These are phyloP conservation scores for Xylaria sp. DNA, from an alignment of 495 filamentous ascomycete species.

Conservation along the genomic window DNA sequence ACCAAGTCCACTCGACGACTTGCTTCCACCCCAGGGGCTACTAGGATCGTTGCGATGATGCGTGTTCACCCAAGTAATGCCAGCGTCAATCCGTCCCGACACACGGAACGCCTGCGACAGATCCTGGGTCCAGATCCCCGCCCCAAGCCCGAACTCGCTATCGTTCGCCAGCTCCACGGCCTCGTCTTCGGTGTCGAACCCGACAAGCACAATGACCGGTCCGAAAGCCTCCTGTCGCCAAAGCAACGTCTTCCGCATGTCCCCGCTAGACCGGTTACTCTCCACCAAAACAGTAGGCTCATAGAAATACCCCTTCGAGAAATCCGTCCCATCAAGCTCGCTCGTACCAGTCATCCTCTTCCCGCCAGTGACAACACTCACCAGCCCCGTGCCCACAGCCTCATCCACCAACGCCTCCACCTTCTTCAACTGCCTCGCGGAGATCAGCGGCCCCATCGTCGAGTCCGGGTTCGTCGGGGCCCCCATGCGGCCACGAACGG, in stretches of 20 bases:
- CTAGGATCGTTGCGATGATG: conserved; percentile 68
- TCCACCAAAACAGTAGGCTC: conserved; percentile 62
- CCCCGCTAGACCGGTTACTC: conserved; percentile 15
- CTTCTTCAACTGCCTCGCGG: conserved; percentile 44
- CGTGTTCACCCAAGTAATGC: conserved; percentile 69
- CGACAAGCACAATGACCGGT: conserved; percentile 56
- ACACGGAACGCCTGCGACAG: conserved; percentile 64
- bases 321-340: conserved; percentile 42
- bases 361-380: conserved; percentile 45
- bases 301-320: conserved; percentile 63
- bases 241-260: conserved; percentile 36
- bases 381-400: conserved; percentile 41
- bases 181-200: conserved; percentile 56
- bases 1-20: conserved; percentile 59
- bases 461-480: conserved; percentile 54
- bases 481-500: conserved; percentile 54
- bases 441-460: conserved; percentile 55
- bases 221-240: conserved; percentile 60
- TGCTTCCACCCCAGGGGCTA: conserved; percentile 65
- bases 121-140: conserved; percentile 66
- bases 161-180: conserved; percentile 56
- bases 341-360: conserved; percentile 41
- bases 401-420: conserved; percentile 47
- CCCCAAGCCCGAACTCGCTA: conserved; percentile 59
- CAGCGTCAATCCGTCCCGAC: conserved; percentile 61